Evolutionary conservation across 2,329 filamentous ascomycete species (phyloP), one percentile per base, ranked within the genome.

Genomic region (Trichoderma citrinoviride): DNA sequence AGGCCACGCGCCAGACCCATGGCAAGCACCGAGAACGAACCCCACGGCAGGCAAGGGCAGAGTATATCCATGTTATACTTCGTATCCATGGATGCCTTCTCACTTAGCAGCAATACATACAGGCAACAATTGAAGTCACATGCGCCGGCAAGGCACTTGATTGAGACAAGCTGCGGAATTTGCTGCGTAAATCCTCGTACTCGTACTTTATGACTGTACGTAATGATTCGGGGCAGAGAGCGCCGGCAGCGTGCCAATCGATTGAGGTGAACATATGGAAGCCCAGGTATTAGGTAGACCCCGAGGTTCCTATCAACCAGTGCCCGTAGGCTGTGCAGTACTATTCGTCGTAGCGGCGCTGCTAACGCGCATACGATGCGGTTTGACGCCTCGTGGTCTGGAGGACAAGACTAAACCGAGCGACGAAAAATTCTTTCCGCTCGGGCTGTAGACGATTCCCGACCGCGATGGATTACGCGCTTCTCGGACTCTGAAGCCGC

Each of bases 91-190:
- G 10, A 37, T 37, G 33, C 33, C 14, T 37, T 37, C 33, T 14
- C 41, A 23, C n/a, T 21, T 21, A 23, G 10, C 15, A 46, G n/a
- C 10, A 43, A 10, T 8, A 29, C 40, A n/a, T n/a, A 29, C 40
- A n/a, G 14, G 23, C 54, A 57, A 43, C 53, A 37, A n/a, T n/a
- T n/a, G 33, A 44, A 54, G 60, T 62, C 60, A 46, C 49, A 62
- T 62, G 58, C 58, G 58, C n/a, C 40, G 27, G 23, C 46, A 53
- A 40, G 58, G 46, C 58, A 21, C 47, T 53, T 17, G 46, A 61
- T 61, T 50, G 37, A 61, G 47, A 53, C 37, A 61, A 33, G 37
- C 47, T 61, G 58, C 58, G 58, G 37, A 61, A 61, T 14, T 44
- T n/a, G 47, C 40, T 41, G 44, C 49, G 60, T 53, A 47, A n/a